Evolutionary conservation across 2,329 filamentous ascomycete species (phyloP).

Genomic region (Mycosphaerelloides madeirae): DNA sequence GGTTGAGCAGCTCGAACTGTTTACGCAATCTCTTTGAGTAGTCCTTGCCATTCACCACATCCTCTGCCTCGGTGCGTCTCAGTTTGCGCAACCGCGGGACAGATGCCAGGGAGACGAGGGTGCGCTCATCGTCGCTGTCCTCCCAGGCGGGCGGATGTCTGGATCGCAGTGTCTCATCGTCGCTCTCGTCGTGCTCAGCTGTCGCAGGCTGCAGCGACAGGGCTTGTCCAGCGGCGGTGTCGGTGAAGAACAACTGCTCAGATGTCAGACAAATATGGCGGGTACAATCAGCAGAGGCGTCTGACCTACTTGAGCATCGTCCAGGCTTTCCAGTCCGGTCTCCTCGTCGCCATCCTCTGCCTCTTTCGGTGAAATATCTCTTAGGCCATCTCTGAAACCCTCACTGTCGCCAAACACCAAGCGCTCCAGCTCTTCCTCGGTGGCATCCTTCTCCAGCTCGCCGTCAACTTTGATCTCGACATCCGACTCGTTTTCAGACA

Average conservation of each 20-base stretch:
- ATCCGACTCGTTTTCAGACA: conserved; percentile 25
- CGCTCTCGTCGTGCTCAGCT: conserved; percentile 39
- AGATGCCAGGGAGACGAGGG: conserved; percentile 75
- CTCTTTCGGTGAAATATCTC: conserved; percentile 47
- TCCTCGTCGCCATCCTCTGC: conserved; percentile 33
- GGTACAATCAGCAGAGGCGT: conserved; percentile 3
- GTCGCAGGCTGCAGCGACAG: conserved; percentile 38
- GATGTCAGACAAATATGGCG: conserved; percentile 15
- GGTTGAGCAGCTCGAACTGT: conserved; percentile 60
- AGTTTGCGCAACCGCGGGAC: conserved; percentile 76
- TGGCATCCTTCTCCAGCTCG: conserved; percentile 28
- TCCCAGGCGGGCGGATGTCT: conserved; percentile 67
- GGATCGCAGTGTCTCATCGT: conserved; percentile 35
- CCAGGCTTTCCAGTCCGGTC: conserved; percentile 55
- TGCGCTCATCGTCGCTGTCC: conserved; percentile 90
- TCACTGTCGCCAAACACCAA: conserved; percentile 82
- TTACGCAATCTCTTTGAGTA: conserved; percentile 75
- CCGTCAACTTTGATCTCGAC: conserved; percentile 28
- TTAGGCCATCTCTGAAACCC: conserved; percentile 74
- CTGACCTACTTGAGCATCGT: conserved; percentile 63
- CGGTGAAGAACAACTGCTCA: conserved; percentile 69
- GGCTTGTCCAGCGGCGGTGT: conserved; percentile 54
- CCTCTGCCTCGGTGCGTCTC: conserved; percentile 73
- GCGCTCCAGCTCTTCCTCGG: conserved; percentile 53
- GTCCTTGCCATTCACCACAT: conserved; percentile 78